Base-by-base conservation (phyloP, 225 moss, liverwort and hornwort species). In the Marchantia paleacea region DNA sequence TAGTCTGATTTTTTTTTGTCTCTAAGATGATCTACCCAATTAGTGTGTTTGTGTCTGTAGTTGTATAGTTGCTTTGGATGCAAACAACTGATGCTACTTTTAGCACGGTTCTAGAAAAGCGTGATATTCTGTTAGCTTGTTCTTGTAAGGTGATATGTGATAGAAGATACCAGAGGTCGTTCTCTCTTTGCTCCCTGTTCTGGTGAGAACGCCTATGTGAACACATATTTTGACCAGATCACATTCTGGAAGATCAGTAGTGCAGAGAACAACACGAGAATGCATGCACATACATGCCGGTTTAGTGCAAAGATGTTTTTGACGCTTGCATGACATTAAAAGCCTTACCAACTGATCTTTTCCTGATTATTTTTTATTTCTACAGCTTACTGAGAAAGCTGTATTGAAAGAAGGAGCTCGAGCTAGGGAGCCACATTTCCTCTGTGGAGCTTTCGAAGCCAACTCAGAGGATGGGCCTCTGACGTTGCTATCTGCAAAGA, bases 361-460 rank as follows among this genome's bases (percentile, higher is more conserved):
- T 53, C 28, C 74, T 55, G 28, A 74, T 25, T 7, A 26, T 12
- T 53, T 73, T 12, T 24, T 29, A 26, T 1, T 6, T 58, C 29
- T 64, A 14, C 25, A 99, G 99, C 88, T 95, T 74, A 99, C 94
- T 47, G 95, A 94, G 81, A 92, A 83, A 76, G 92, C 97, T 25
- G 79, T 99, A 20, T 22, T 91, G 73, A 99, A 91, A 81, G 95
- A 94, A 85, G 92, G 91, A 58, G 86, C 85, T 31, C 91, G 99
- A 22, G 76, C 91, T 75, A 89, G 95, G 85, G 86, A 95, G 81
- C 94, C 99, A 31, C 99, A 99, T 83, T 95, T 86, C 78, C 88
- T 94, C 7, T 91, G 91, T 82, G 99, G 99, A 89, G 94, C 86
- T 53, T 99, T 94, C 82, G 88, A 87, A 72, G 91, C 95, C 16